These are phyloP conservation scores for Rhizopogon salebrosus DNA, from an alignment of 768 basidiomycete species.

Conservation along the genomic window DNA sequence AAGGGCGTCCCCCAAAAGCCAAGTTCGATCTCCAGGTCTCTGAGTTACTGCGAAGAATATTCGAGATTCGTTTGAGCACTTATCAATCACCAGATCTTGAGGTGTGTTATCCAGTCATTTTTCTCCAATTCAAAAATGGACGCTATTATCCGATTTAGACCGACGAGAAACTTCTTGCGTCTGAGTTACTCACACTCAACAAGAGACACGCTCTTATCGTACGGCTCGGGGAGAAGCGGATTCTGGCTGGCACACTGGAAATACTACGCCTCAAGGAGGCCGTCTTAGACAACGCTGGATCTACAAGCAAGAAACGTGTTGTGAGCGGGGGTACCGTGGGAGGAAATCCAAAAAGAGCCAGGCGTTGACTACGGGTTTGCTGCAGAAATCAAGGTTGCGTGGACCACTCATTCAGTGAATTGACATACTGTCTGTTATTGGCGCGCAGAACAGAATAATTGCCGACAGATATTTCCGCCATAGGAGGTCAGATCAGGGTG, in stretches of 20 bases:
- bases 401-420: no score
- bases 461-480: not conserved
- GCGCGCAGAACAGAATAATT: not conserved
- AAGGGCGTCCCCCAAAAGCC: constrained; percentile 72
- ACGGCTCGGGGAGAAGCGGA: constrained; percentile 74
- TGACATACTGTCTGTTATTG: not conserved
- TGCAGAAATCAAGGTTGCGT: no score
- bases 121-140: not conserved
- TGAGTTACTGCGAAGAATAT: constrained; percentile 40
- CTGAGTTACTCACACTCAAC: constrained; percentile 33
- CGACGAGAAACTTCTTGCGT: constrained; percentile 38
- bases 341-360: not conserved
- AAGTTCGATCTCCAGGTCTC: constrained; percentile 44
- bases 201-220: constrained; percentile 64
- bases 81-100: constrained; percentile 54
- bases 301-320: not conserved
- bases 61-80: constrained; percentile 43
- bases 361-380: not conserved
- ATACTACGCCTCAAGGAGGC: constrained; percentile 5
- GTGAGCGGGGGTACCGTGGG: not conserved
- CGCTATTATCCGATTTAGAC: constrained; percentile 33
- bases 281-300: constrained; percentile 3
- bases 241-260: constrained; percentile 36
- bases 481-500: no score
- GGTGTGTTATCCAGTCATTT: constrained; percentile 20